Percentiles rank a stretch among this genome's conserved stretches.
Conservation (phyloP, 352 stramenopile species). For the Pythium diclinum region DNA sequence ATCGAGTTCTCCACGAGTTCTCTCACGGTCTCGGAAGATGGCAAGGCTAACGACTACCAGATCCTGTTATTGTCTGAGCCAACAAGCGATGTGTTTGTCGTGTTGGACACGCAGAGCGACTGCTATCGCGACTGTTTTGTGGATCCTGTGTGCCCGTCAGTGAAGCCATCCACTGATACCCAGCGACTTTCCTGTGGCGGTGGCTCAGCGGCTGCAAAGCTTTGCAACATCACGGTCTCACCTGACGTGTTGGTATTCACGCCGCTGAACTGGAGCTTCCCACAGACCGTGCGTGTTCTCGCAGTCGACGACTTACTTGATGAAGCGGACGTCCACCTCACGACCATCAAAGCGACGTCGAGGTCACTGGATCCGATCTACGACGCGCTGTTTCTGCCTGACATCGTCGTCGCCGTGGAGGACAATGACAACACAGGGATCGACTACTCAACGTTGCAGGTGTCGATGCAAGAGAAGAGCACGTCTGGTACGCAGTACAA, state of each 20-base stretch:
- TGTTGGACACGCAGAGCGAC: slow-evolving; percentile 40
- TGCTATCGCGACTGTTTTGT: slow-evolving; percentile 58
- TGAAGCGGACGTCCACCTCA: slow-evolving; percentile 59
- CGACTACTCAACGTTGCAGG: slow-evolving; percentile 41
- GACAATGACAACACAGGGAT: slow-evolving; percentile 62
- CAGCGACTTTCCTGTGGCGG: slow-evolving; percentile 10
- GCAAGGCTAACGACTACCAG: slow-evolving; percentile 72
- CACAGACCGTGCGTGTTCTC: slow-evolving; percentile 65
- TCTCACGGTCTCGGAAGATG: slow-evolving; percentile 59
- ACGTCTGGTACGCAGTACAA: slow-evolving; percentile 33
- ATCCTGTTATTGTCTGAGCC: slow-evolving; percentile 65
- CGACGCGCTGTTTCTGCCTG: slow-evolving; percentile 46
- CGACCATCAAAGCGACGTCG: slow-evolving; percentile 45
- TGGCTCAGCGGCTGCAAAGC: slow-evolving; percentile 18
- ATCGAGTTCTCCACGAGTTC: slow-evolving; percentile 71
- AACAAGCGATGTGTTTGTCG: slow-evolving; percentile 42
- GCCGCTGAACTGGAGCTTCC: slow-evolving; percentile 47
- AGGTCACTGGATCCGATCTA: slow-evolving; percentile 57
- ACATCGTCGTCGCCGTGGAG: slow-evolving; percentile 64
- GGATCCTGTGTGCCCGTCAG: slow-evolving; percentile 5
- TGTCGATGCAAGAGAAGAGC: slow-evolving; percentile 41
- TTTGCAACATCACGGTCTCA: slow-evolving; percentile 70
- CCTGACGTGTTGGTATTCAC: slow-evolving; percentile 53
- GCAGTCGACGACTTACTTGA: slow-evolving; percentile 69
- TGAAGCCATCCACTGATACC: background rate